Percentiles rank a stretch among this genome's conserved stretches.
Conservation (phyloP, 306 rosid genomes). For the Lablab purpureus region DNA sequence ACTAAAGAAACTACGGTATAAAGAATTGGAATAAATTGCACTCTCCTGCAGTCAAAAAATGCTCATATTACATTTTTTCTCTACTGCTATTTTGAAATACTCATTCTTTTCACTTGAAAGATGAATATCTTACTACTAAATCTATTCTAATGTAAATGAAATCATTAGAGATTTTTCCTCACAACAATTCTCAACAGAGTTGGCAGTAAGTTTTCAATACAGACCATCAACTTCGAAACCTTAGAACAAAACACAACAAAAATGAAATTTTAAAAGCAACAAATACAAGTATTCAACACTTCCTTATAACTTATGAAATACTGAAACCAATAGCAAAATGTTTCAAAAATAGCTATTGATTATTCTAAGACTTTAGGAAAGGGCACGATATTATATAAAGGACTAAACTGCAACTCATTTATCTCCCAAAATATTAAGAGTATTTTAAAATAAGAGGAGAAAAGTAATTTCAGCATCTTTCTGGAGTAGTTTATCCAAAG, state of each 20-base stretch:
- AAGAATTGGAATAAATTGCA: not conserved
- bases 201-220: not conserved
- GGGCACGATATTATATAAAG: not conserved
- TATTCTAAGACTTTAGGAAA: not conserved
- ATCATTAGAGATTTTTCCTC: not conserved
- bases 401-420: not conserved
- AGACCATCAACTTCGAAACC: not conserved
- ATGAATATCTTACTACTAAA: not conserved
- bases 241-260: not conserved
- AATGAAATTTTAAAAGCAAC: not conserved
- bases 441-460: not conserved
- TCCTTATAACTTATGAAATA: not conserved
- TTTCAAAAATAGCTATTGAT: not conserved
- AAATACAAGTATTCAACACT: not conserved
- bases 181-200: not conserved
- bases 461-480: not conserved
- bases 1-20: not conserved
- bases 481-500: not conserved
- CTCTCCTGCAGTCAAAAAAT: not conserved
- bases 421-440: not conserved
- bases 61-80: not conserved
- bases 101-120: not conserved
- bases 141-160: not conserved
- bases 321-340: not conserved
- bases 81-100: not conserved